Evolutionary conservation across 1,139 yeast genomes (phyloP).

Genomic region (Saccharomyces pastorianus): DNA sequence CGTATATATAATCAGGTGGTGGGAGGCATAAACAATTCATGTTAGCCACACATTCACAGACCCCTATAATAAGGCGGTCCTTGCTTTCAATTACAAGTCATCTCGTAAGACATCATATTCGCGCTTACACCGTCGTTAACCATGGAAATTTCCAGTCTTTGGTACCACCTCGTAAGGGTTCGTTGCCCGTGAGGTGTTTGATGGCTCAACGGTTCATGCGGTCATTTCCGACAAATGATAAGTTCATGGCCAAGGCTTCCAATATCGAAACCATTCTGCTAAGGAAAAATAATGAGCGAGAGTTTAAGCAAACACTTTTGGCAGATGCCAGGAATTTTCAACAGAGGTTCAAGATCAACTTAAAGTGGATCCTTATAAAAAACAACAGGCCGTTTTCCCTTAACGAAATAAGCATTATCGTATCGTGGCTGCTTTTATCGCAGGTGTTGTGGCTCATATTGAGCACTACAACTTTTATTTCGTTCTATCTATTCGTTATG

Average conservation of each 20-base stretch:
- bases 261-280: slow-evolving; percentile 21
- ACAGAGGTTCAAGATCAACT: slow-evolving; percentile 41
- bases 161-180: background rate
- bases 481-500: slow-evolving; percentile 43
- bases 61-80: background rate
- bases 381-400: slow-evolving; percentile 40
- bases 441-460: slow-evolving; percentile 41
- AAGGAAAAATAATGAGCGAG: slow-evolving; percentile 22
- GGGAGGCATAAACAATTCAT: background rate
- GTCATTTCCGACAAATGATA: background rate
- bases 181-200: background rate
- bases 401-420: slow-evolving; percentile 52
- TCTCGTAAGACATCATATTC: background rate
- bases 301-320: slow-evolving; percentile 35
- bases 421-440: slow-evolving; percentile 34
- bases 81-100: background rate
- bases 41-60: background rate
- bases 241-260: background rate
- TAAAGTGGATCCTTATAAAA: slow-evolving; percentile 53
- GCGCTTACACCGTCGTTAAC: background rate
- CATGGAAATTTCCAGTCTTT: background rate
- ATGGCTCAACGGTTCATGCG: background rate
- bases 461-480: slow-evolving; percentile 59
- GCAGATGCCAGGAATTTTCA: slow-evolving; percentile 39
- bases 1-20: background rate